Evolutionary conservation across 331 rosid genomes (phyloP), one percentile per base, ranked within the genome.

Genomic region (Malus hybrid): DNA sequence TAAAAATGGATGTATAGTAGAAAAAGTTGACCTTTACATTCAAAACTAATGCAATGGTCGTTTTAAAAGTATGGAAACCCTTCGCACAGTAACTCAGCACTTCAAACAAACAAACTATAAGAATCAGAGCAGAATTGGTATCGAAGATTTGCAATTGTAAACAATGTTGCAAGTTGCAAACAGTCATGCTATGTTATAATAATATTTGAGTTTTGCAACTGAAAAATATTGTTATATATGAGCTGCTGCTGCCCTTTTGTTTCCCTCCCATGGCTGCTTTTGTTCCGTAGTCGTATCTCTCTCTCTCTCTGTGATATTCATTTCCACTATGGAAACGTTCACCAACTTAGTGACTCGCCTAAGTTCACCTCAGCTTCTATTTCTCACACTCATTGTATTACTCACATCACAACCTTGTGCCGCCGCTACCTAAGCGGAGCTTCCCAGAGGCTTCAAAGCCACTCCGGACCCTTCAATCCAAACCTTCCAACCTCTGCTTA

Each of bases 401-500:
- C 65, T 86, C 29, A 16, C 22, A 19, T 56, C 71, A 59, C 46
- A 77, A 24, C 20, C 75, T 27, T 44, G 69, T 18, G 75, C 81
- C 68, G 42, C 67, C 31, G 5, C 86, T 60, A 44, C 54, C 52
- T 70, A 68, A 15, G 79, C 29, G 13, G 82, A 78, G 75, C 88
- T 94, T 57, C 81, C 28, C 29, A 67, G 0, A 59, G 97, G 96
- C 71, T 94, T 92, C 86, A 80, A 80, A 27, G 84, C 84, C 31
- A n/a, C 68, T 13, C 93, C 93, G 6, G 76, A 85, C 57, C 70
- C 88, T 16, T 67, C 88, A 39, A 52, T 80, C 42, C 5, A 84
- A 5, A 56, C 92, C 67, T 94, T 94, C 79, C 96, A 92, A 60
- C 42, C 96, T 5, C 52, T 94, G 60, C 87, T 94, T 24, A 67